A percentile compares a stretch with the other conserved stretches of the same genome.
phyloP scores from a whole-genome alignment of 1,139 yeast species.

The Candida tropicalis region DNA sequence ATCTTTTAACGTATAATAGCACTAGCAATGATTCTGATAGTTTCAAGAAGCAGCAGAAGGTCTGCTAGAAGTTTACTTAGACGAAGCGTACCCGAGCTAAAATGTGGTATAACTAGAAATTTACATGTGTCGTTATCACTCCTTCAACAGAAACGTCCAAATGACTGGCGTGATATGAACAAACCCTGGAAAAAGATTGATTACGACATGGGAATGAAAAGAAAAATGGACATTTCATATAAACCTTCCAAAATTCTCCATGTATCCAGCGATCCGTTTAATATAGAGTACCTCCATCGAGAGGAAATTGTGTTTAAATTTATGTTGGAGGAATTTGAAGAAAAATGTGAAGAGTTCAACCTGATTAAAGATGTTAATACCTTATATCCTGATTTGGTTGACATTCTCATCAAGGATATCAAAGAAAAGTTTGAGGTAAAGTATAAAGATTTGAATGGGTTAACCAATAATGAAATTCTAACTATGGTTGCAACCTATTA shows the following conservation, averaged over 20 bases:
- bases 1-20: too few species aligned
- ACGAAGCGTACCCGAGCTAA: constrained; percentile 8
- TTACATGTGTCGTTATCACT: constrained; percentile 7
- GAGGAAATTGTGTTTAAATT: constrained; percentile 10
- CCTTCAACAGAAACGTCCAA: neutral
- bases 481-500: constrained; percentile 32
- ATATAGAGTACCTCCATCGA: constrained; percentile 11
- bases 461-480: constrained; percentile 31
- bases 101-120: constrained; percentile 7
- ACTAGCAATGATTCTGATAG: constrained; percentile 3
- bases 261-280: constrained; percentile 13
- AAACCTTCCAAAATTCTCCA: neutral
- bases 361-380: neutral
- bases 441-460: neutral
- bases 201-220: neutral
- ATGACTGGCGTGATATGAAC: neutral
- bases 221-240: too few species aligned
- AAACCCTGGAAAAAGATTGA: neutral
- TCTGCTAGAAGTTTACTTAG: constrained; percentile 6
- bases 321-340: constrained; percentile 13
- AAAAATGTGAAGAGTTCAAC: constrained; percentile 10
- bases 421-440: constrained; percentile 11
- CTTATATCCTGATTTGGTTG: constrained; percentile 5
- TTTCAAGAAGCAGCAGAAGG: constrained; percentile 5
- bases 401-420: constrained; percentile 9